Conservation (phyloP, 2,329 filamentous ascomycete genomes). For the Ceratocystis eucalypticola region DNA sequence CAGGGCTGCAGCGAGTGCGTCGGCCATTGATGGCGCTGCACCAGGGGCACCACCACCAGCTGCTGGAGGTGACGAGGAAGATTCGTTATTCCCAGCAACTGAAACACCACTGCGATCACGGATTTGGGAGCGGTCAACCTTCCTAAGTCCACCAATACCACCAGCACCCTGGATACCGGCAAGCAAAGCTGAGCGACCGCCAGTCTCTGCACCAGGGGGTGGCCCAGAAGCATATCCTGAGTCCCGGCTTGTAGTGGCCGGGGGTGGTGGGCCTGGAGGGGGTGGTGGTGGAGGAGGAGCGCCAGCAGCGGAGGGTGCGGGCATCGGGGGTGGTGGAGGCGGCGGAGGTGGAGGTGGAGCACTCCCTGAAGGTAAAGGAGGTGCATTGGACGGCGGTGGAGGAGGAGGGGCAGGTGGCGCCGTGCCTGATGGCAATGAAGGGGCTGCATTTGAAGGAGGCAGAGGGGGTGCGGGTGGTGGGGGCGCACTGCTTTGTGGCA, state of each 20-base stretch:
- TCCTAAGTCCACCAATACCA: slow-evolving; percentile 56
- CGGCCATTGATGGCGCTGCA: slow-evolving; percentile 57
- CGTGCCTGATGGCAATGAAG: slow-evolving; percentile 25
- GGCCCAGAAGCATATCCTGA: slow-evolving; percentile 43
- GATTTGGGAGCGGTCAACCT: slow-evolving; percentile 58
- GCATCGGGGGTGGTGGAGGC: slow-evolving; percentile 29
- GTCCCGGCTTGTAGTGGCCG: slow-evolving; percentile 36
- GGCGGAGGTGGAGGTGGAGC: slow-evolving; percentile 32
- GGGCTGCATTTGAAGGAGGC: slow-evolving; percentile 39
- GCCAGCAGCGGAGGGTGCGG: slow-evolving; percentile 25
- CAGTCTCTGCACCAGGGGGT: slow-evolving; percentile 29
- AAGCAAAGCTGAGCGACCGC: slow-evolving; percentile 46
- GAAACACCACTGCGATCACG: slow-evolving; percentile 54
- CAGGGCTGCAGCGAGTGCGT: slow-evolving; percentile 64
- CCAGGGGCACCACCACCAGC: slow-evolving; percentile 39
- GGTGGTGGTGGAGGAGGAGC: slow-evolving; percentile 37
- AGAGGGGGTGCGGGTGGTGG: slow-evolving; percentile 31
- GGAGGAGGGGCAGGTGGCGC: slow-evolving; percentile 32
- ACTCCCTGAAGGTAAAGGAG: not conserved
- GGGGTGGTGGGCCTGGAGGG: slow-evolving; percentile 23
- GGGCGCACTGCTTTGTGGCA: slow-evolving; percentile 22
- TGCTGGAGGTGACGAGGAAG: slow-evolving; percentile 38
- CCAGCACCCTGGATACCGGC: slow-evolving; percentile 60
- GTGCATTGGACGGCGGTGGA: slow-evolving; percentile 34
- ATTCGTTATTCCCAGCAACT: slow-evolving; percentile 38